A percentile compares a stretch with the other conserved stretches of the same genome.
phyloP scores from a whole-genome alignment of 805 yeast genomes.

The Ogataea angusta region DNA sequence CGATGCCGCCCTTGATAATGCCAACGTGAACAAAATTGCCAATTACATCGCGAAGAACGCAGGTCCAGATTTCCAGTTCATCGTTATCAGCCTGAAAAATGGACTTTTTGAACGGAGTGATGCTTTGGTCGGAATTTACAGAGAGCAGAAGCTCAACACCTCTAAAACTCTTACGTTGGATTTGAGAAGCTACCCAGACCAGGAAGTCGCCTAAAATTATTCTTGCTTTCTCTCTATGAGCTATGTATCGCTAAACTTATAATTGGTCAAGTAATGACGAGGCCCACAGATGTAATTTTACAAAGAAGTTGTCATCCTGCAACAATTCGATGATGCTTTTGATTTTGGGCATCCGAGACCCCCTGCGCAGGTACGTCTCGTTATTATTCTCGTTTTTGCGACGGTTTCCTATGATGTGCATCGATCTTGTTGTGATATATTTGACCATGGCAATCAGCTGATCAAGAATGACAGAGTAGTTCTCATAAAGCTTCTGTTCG shows the following conservation, averaged over 20 bases:
- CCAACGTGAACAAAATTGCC: constrained; percentile 85
- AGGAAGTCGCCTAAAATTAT: constrained; percentile 15
- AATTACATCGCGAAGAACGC: constrained; percentile 74
- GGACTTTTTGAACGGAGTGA: constrained; percentile 85
- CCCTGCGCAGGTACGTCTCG: constrained; percentile 56
- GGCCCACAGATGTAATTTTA: constrained; percentile 65
- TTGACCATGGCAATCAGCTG: constrained; percentile 40
- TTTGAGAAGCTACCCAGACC: constrained; percentile 55
- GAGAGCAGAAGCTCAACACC: constrained; percentile 71
- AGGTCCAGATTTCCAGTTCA: constrained; percentile 79
- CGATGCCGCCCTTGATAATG: constrained; percentile 95
- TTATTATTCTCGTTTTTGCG: constrained; percentile 34
- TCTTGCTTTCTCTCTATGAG: background rate
- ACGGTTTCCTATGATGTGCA: constrained; percentile 13
- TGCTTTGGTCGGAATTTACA: constrained; percentile 87
- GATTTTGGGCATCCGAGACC: constrained; percentile 48
- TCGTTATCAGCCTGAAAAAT: constrained; percentile 88
- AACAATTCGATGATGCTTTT: constrained; percentile 53
- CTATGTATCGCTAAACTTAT: background rate
- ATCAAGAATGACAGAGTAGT: constrained; percentile 50
- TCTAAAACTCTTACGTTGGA: constrained; percentile 74
- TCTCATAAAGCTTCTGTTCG: constrained; percentile 47
- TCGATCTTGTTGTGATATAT: constrained; percentile 33
- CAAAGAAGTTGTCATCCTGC: constrained; percentile 50
- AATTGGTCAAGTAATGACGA: constrained; percentile 42